phyloP scores from a whole-genome alignment of 148 eudicot species.

The Cornus florida region DNA sequence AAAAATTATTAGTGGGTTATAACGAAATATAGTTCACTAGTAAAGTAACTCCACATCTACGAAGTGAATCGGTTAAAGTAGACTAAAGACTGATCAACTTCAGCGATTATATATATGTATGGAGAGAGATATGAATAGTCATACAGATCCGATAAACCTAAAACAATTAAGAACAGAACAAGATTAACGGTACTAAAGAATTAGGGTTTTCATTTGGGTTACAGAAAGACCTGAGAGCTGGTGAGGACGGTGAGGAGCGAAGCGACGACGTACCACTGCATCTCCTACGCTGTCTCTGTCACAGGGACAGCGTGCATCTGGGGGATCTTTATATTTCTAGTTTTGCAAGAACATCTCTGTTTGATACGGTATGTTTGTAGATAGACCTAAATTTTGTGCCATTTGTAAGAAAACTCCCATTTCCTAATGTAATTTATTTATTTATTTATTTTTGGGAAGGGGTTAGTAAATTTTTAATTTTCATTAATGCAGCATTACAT shows the following conservation, averaged over 20 bases:
- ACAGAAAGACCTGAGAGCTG: conserved; percentile 64
- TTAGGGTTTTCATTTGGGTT: neutral
- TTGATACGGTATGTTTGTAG: no score
- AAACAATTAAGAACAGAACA: neutral
- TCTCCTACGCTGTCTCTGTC: conserved; percentile 13
- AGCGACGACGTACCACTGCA: conserved; percentile 87
- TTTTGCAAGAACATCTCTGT: neutral
- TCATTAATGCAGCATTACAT: no score
- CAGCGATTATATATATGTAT: neutral
- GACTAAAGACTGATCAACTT: neutral
- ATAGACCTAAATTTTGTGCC: neutral
- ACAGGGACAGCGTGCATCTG: neutral
- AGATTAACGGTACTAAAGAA: neutral
- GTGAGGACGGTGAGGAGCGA: conserved; percentile 76
- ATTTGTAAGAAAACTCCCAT: no score
- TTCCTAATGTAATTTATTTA: no score
- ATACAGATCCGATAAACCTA: neutral
- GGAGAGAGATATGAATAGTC: no score
- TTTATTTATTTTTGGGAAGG: no score
- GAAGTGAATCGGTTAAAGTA: neutral
- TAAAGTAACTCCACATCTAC: neutral
- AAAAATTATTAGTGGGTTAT: no score
- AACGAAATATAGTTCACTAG: neutral
- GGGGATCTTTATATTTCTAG: neutral
- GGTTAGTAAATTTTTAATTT: no score